These are phyloP conservation scores for Clitoria ternatea DNA, from an alignment of 306 rosid species.

Conservation along the genomic window DNA sequence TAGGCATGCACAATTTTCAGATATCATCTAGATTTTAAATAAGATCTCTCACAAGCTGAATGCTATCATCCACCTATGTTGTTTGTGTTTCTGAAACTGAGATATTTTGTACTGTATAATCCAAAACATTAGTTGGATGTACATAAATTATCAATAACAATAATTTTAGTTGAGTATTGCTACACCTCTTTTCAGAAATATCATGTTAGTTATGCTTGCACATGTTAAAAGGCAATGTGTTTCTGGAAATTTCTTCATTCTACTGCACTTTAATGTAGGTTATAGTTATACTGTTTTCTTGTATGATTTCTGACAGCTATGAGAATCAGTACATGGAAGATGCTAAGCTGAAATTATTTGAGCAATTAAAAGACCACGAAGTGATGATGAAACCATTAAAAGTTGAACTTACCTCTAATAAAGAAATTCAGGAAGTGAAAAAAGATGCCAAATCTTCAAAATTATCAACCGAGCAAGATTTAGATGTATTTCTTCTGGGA, in stretches of 20 bases:
- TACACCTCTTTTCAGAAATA: neutral
- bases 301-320: conserved; percentile 43
- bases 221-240: conserved; percentile 9
- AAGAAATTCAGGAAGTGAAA: conserved; percentile 34
- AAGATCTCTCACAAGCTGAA: neutral
- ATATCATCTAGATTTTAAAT: neutral
- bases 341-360: conserved; percentile 34
- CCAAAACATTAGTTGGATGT: neutral
- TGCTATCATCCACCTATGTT: conserved; percentile 2
- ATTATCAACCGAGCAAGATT: conserved; percentile 51
- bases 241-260: neutral
- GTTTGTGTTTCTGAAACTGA: neutral
- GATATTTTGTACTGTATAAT: neutral
- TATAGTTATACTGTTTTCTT: conserved; percentile 21
- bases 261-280: neutral
- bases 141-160: neutral
- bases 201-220: neutral
- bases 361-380: conserved; percentile 35
- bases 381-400: conserved; percentile 29
- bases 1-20: conserved; percentile 1
- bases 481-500: conserved; percentile 66
- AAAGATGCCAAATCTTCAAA: conserved; percentile 32
- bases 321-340: conserved; percentile 54
- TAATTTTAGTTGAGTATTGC: neutral
- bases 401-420: conserved; percentile 36